Base-by-base conservation (phyloP, 2,329 filamentous ascomycete species). In the Magnaporthiopsis poae region DNA sequence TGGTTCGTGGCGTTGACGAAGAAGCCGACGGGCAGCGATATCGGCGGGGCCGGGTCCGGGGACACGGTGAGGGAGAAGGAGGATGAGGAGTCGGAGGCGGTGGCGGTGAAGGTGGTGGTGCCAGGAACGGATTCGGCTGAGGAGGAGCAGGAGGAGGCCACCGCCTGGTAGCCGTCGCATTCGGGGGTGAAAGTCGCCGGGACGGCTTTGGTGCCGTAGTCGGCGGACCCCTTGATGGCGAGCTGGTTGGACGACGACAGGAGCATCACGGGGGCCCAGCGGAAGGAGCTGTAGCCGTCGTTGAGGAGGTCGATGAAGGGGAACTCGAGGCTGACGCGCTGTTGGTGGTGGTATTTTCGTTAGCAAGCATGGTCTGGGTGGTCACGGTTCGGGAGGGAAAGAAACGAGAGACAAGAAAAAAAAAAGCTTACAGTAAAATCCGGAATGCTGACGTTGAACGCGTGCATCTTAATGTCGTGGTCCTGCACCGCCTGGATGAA, bases 1-100 rank as follows among this genome's bases (percentile, higher is more conserved):
- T 86, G 84, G 70, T 86, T 86, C 3, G 83, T 84, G 62, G 83
- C 74, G 71, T 84, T 84, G 69, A 75, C 70, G 72, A 80, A 80
- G 66, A 83, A 80, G 0, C 71, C 70, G 4, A 83, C 68, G 0
- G 79, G 76, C 13, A 63, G 7, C 18, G 52, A 60, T 64, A 11
- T 8, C 35, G 4, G 36, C 72, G 61, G 62, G 67, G 67, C 2
- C 64, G 75, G 71, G 5, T 77, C 66, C 46, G 72, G 71, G 65
- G 75, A 68, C 68, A 73, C 77, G 29, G 61, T 13, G n/a, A 65
- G 59, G 18, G 60, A 62, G 72, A 80, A 80, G 66, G 83, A 80
- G 0, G 71, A 70, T 3, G 82, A 68, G 0, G 79, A 75, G 66
- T 77, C 81, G 0, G 75, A 72, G 21, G 21, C 60, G 33, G 5